phyloP scores from a whole-genome alignment of 768 basidiomycete genomes.

The Panaeolus cyanescens region DNA sequence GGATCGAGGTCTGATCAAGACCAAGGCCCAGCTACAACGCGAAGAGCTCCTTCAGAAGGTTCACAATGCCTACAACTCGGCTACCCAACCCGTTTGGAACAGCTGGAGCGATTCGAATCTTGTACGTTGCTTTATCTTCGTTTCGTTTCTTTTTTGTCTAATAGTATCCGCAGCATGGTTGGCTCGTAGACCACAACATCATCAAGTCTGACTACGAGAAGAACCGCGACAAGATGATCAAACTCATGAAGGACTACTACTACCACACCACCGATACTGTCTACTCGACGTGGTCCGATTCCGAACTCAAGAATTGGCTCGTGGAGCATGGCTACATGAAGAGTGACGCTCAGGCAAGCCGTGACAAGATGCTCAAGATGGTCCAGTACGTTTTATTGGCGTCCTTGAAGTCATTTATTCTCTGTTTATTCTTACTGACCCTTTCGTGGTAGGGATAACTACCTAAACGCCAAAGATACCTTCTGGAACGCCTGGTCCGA shows the following conservation, averaged over 20 bases:
- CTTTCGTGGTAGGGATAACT: constrained; percentile 58
- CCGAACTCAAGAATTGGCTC: constrained; percentile 77
- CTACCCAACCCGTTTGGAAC: constrained; percentile 70
- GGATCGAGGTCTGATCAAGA: constrained; percentile 70
- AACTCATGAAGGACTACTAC: constrained; percentile 79
- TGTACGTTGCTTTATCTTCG: constrained; percentile 36
- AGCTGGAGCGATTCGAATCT: constrained; percentile 88
- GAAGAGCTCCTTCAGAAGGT: constrained; percentile 72
- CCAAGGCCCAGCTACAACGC: constrained; percentile 57
- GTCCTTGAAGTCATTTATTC: background rate
- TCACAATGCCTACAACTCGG: constrained; percentile 64
- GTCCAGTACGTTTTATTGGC: constrained; percentile 51
- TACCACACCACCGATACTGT: constrained; percentile 57
- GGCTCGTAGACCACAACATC: constrained; percentile 81
- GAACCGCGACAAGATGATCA: constrained; percentile 63
- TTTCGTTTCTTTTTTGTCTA: background rate
- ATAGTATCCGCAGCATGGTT: constrained; percentile 56
- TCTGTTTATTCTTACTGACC: background rate
- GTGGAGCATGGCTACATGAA: constrained; percentile 74
- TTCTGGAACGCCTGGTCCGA: constrained; percentile 75
- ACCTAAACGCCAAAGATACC: constrained; percentile 57
- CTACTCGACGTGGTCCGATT: constrained; percentile 76
- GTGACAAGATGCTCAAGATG: constrained; percentile 79
- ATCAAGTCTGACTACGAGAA: constrained; percentile 53
- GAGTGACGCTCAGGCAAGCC: constrained; percentile 60